phyloP scores from a whole-genome alignment of 2,329 filamentous ascomycete genomes.

The Magnaporthiopsis poae region DNA sequence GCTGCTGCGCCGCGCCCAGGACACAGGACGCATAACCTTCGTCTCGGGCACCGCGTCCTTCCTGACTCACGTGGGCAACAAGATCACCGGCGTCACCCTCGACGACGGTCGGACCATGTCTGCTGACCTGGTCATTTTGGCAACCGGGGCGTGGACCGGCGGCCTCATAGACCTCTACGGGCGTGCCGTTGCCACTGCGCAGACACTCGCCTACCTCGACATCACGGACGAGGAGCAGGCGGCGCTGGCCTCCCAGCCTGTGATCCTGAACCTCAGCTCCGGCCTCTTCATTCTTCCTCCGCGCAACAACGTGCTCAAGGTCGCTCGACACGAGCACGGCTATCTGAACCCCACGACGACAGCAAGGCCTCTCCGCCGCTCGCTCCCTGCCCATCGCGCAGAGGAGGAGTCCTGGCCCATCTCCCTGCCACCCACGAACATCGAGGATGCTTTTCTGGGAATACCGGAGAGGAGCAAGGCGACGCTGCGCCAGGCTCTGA shows the following conservation, averaged over 20 bases:
- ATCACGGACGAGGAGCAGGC: slow-evolving; percentile 63
- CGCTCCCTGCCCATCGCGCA: slow-evolving; percentile 5
- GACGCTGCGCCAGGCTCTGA: slow-evolving; percentile 52
- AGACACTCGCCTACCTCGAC: slow-evolving; percentile 67
- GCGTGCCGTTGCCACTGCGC: slow-evolving; percentile 69
- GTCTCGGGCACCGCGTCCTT: slow-evolving; percentile 38
- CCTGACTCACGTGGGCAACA: slow-evolving; percentile 27
- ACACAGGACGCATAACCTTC: slow-evolving; percentile 46
- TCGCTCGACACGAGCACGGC: slow-evolving; percentile 60
- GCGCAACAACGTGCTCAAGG: slow-evolving; percentile 49
- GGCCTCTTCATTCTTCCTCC: slow-evolving; percentile 71
- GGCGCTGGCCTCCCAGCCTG: slow-evolving; percentile 55
- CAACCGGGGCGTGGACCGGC: slow-evolving; percentile 80
- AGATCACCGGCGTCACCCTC: slow-evolving; percentile 44
- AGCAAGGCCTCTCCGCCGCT: slow-evolving; percentile 12
- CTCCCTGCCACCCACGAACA: slow-evolving; percentile 36
- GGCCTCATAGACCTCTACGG: slow-evolving; percentile 68
- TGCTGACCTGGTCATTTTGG: slow-evolving; percentile 63
- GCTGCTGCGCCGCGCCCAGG: slow-evolving; percentile 45
- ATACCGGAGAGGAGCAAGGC: slow-evolving; percentile 52
- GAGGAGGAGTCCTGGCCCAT: slow-evolving; percentile 14
- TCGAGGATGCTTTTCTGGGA: slow-evolving; percentile 35
- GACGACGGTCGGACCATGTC: slow-evolving; percentile 26
- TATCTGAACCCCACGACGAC: slow-evolving; percentile 45
- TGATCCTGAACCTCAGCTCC: slow-evolving; percentile 59